phyloP scores from a whole-genome alignment of 768 basidiomycete genomes.

The Xerocomellus chrysenteron region DNA sequence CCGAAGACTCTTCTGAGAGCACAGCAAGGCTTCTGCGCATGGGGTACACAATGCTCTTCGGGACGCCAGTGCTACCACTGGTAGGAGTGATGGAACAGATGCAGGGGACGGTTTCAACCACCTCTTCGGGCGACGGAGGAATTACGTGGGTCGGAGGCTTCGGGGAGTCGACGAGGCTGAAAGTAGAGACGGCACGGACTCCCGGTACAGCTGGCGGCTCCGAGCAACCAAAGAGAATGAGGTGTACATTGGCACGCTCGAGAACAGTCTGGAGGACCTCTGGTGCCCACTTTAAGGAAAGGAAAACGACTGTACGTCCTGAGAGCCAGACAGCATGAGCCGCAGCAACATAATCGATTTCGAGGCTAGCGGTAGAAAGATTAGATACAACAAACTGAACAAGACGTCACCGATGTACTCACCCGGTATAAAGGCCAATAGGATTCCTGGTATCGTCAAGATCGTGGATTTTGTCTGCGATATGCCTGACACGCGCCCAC shows the following conservation, averaged over 20 bases:
- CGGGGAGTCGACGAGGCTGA: conserved; percentile 10
- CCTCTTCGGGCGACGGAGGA: conserved; percentile 16
- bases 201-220: conserved; percentile 9
- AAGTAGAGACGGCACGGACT: conserved; percentile 21
- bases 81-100: conserved; percentile 20
- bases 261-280: conserved; percentile 23
- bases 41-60: conserved; percentile 18
- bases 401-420: not conserved
- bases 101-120: conserved; percentile 11
- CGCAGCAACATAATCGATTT: conserved; percentile 29
- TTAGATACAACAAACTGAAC: not conserved
- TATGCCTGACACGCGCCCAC: conserved; percentile 28
- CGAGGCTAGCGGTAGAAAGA: not conserved
- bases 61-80: conserved; percentile 25
- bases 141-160: conserved; percentile 9
- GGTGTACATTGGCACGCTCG: conserved; percentile 20
- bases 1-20: conserved; percentile 13
- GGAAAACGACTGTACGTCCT: conserved; percentile 28
- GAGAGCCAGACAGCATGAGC: conserved; percentile 32
- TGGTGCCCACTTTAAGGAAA: conserved; percentile 26
- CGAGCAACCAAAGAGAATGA: conserved; percentile 21
- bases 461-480: conserved; percentile 22
- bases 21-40: conserved; percentile 15
- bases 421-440: conserved; percentile 28
- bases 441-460: conserved; percentile 25